A percentile compares a stretch with the other conserved stretches of the same genome.
phyloP scores from a whole-genome alignment of 2,329 filamentous ascomycete species.

The Elsinoe arachidis region DNA sequence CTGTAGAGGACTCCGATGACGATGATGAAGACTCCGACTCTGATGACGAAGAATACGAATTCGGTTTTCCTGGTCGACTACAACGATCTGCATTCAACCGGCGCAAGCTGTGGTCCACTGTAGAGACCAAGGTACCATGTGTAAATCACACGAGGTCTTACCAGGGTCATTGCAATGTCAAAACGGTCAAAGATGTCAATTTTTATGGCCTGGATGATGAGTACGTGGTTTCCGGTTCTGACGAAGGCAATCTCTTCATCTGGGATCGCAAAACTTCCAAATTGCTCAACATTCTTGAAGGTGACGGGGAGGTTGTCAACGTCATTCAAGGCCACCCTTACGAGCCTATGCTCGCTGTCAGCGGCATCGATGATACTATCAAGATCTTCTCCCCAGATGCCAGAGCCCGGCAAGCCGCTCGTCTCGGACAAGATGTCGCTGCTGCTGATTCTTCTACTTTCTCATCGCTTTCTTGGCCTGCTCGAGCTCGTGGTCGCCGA shows the following conservation, averaged over 20 bases:
- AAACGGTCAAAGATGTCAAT: slow-evolving; percentile 62
- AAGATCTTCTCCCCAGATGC: slow-evolving; percentile 59
- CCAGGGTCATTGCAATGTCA: slow-evolving; percentile 56
- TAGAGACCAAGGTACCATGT: slow-evolving; percentile 49
- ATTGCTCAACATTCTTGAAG: slow-evolving; percentile 56
- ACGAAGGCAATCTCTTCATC: slow-evolving; percentile 59
- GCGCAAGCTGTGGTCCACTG: slow-evolving; percentile 38
- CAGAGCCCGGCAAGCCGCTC: slow-evolving; percentile 48
- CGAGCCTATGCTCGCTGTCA: slow-evolving; percentile 57
- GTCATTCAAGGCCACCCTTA: slow-evolving; percentile 61
- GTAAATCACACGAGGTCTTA: slow-evolving; percentile 50
- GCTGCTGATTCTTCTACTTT: slow-evolving; percentile 37
- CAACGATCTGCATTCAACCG: slow-evolving; percentile 43
- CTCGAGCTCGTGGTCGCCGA: slow-evolving; percentile 14
- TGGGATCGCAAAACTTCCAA: slow-evolving; percentile 56
- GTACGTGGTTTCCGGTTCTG: slow-evolving; percentile 59
- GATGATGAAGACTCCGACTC: slow-evolving; percentile 21
- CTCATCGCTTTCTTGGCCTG: slow-evolving; percentile 31
- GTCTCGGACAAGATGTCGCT: slow-evolving; percentile 49
- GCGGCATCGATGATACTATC: slow-evolving; percentile 59
- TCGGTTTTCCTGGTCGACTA: slow-evolving; percentile 29
- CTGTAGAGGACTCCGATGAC: slow-evolving; percentile 5
- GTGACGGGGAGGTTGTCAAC: slow-evolving; percentile 61
- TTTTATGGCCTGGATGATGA: slow-evolving; percentile 60
- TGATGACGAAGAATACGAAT: slow-evolving; percentile 26